Percentiles rank a stretch among this genome's conserved stretches.
phyloP scores from a whole-genome alignment of 768 basidiomycete species.

The Boletus vermiculosoides region DNA sequence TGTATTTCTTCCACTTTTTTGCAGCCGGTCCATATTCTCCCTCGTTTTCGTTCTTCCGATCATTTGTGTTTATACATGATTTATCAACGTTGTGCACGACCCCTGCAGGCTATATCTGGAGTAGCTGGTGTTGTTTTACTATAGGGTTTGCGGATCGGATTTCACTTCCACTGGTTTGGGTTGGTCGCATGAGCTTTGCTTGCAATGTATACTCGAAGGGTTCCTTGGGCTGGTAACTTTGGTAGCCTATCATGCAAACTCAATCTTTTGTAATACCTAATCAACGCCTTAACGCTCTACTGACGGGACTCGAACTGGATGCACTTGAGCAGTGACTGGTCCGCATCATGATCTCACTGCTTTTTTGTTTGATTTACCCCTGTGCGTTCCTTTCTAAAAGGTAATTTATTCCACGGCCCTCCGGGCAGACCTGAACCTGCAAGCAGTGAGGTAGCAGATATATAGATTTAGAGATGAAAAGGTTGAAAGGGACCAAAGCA shows the following conservation, averaged over 20 bases:
- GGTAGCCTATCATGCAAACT: conserved; percentile 4
- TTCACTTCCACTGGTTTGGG: conserved; percentile 17
- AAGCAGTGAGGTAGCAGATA: no score
- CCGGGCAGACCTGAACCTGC: no score
- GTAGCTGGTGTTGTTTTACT: conserved; percentile 8
- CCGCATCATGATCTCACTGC: neutral
- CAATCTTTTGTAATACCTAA: conserved; percentile 13
- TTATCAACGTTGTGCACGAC: conserved; percentile 4
- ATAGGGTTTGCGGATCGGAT: neutral
- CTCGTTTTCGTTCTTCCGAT: neutral
- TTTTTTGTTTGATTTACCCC: neutral
- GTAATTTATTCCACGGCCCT: no score
- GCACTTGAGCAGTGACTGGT: neutral
- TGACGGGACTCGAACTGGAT: neutral
- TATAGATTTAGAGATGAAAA: no score
- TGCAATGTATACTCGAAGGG: conserved; percentile 1
- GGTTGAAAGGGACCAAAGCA: no score
- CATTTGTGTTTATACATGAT: conserved; percentile 14
- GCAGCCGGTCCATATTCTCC: conserved; percentile 16
- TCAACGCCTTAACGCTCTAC: neutral
- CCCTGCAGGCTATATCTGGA: conserved; percentile 13
- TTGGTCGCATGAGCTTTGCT: conserved; percentile 6
- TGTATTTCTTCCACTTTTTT: neutral
- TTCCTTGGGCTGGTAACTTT: conserved; percentile 17
- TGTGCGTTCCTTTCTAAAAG: neutral